Base-by-base conservation (phyloP, 140 eudicot species). In the Ambrosia hybrid region DNA sequence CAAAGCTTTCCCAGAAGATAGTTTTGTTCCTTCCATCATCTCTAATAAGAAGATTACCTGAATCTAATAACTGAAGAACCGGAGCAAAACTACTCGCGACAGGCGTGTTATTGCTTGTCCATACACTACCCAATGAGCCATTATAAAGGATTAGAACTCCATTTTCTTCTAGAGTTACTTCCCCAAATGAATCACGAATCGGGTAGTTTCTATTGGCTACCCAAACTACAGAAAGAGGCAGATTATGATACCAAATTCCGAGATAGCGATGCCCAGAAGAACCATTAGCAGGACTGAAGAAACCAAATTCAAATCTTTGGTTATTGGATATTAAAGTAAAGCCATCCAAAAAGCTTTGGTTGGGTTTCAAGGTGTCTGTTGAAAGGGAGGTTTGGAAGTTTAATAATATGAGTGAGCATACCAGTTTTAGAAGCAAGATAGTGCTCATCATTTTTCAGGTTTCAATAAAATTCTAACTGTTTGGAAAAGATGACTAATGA, bases 171-270 rank as follows among this genome's bases (percentile, higher is more conserved):
- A 81, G 36, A 17, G 39, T 43, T 17, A 77, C 62, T 6, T 63
- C 36, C 46, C 82, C 85, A 14, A 51, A 62, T 6, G 55, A 76
- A 41, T 73, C 79, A 4, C 17, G 51, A 37, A 81, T 55, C 3
- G 85, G 85, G 72, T 67, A 53, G 71, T 67, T 55, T 46, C 76
- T 57, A 61, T 81, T 81, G 12, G 82, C 85, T 9, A 81, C 80
- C 85, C 85, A 81, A 62, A 81, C 82, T 0, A 81, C 85, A 3
- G 85, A 77, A 9, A 76, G 76, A 21, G 85, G 82, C 14, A 72
- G 73, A 43, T 72, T 73, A 49, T 81, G 76, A 51, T 77, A 81
- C 85, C 82, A 77, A 2, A 77, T 72, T 36, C 85, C 85, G 5
- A 81, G 59, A 73, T 81, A 77, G 12, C 68, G 68, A 63, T 14